Base-by-base conservation (phyloP, 805 yeast genomes). In the Yarrowia hollandica region DNA sequence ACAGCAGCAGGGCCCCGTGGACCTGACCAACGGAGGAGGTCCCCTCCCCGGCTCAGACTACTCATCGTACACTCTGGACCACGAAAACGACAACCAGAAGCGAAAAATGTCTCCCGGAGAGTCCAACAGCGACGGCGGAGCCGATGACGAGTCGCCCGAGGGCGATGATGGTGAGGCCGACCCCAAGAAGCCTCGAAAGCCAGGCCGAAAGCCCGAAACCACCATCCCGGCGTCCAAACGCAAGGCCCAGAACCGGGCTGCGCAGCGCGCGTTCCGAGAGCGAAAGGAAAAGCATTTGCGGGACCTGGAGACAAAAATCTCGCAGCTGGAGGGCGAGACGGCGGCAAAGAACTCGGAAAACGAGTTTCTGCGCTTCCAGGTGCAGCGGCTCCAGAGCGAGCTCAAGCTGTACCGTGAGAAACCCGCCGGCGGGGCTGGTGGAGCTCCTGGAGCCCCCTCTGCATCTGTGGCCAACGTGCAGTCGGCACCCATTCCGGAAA, bases 231-330 rank as follows among this genome's bases (percentile, higher is more conserved):
- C 86, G 69, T 84, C 83, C 67, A 92, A 89, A 77, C 79, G 99
- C 66, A 90, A 96, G 14, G 97, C 97, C 2, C 98, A 94, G 74
- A 92, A 94, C 72, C 80, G 98, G 67, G 97, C 97, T 3, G 98
- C 98, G n/a, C 99, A 94, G 73, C 78, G 98, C 59, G 98, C 98
- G 6, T 92, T 90, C 73, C 78, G 98, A 60, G 98, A 94, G 73
- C 82, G 98, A 62, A 92, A 92, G 71, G 98, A 92, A 71, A 79
- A 79, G 54, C 89, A 88, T 68, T 81, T 94, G 84, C 82, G 83
- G 68, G 96, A 90, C 64, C 77, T 92, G 62, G 97, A 91, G 69
- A 84, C 83, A 46, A 84, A 88, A 65, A 96, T 92, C 12, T 72
- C 78, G 54, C 71, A 75, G 64, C 78, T 92, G 64, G 97, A 94